phyloP scores from a whole-genome alignment of 192 early-diverging fungal species.

The Jimgerdemannia lactiflua region DNA sequence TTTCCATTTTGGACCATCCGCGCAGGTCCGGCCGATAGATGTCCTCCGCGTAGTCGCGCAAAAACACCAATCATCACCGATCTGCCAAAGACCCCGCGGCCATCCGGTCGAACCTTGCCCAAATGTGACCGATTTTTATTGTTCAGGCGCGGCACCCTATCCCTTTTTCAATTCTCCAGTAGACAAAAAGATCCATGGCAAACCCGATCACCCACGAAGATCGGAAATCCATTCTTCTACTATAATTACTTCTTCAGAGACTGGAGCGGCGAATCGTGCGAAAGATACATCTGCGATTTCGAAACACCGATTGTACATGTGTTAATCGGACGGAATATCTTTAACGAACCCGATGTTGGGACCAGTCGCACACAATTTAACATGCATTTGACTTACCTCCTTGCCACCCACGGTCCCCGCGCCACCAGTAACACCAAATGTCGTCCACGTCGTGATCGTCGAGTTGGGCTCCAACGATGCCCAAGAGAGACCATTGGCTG shows the following conservation, averaged over 20 bases:
- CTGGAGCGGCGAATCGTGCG: not conserved
- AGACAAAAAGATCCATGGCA: not conserved
- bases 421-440: conserved; percentile 78
- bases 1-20: not conserved
- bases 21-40: too few relatives aligned
- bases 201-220: not conserved
- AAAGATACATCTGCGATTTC: not conserved
- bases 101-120: not conserved
- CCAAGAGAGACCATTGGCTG: conserved; percentile 79
- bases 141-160: not conserved
- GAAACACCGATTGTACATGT: not conserved
- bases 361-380: conserved; percentile 11
- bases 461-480: conserved; percentile 67
- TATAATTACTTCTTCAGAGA: not conserved
- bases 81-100: not conserved
- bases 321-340: not conserved
- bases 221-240: not conserved
- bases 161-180: not conserved
- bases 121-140: not conserved
- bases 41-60: not conserved
- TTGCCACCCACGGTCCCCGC: conserved; percentile 65
- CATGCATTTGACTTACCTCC: conserved; percentile 49
- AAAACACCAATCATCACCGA: not conserved
- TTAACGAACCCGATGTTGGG: not conserved
- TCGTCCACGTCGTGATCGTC: conserved; percentile 72